phyloP scores from a whole-genome alignment of 257 asterid species.

The Leonotis leonurus region DNA sequence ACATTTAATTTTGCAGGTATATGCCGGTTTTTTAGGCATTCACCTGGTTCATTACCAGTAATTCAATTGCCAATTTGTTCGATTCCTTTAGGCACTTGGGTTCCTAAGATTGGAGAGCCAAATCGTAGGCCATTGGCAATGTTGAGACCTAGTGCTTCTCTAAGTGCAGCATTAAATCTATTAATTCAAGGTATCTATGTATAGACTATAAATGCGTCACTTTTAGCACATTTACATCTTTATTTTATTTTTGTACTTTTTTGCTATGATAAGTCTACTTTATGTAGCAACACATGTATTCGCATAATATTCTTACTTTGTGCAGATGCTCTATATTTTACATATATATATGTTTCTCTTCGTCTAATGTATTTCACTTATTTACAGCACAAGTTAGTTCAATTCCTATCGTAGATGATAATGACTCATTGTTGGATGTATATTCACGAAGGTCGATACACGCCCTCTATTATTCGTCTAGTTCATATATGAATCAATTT shows the following conservation, averaged over 20 bases:
- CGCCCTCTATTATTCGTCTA: not conserved
- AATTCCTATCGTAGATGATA: conserved; percentile 86
- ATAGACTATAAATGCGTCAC: not conserved
- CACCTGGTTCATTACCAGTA: conserved; percentile 70
- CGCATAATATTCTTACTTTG: not conserved
- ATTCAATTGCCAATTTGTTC: conserved; percentile 73
- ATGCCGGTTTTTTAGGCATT: conserved; percentile 74
- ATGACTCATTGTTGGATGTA: conserved; percentile 82
- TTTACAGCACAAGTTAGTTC: conserved; percentile 90
- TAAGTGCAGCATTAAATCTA: conserved; percentile 68
- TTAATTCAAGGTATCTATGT: conserved; percentile 65
- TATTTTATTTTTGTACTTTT: not conserved
- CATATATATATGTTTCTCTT: not conserved
- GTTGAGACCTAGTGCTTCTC: conserved; percentile 85
- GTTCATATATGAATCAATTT: not conserved
- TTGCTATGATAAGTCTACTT: not conserved
- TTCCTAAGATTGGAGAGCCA: conserved; percentile 82
- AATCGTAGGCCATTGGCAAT: conserved; percentile 68
- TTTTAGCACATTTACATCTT: not conserved
- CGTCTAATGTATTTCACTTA: conserved; percentile 1
- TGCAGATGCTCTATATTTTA: not conserved
- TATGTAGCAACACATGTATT: not conserved
- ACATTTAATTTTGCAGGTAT: conserved; percentile 46
- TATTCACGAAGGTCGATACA: conserved; percentile 84
- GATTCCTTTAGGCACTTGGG: conserved; percentile 89